Conservation (phyloP, 2,329 filamentous ascomycete genomes). For the Tolypocladium tundrense region DNA sequence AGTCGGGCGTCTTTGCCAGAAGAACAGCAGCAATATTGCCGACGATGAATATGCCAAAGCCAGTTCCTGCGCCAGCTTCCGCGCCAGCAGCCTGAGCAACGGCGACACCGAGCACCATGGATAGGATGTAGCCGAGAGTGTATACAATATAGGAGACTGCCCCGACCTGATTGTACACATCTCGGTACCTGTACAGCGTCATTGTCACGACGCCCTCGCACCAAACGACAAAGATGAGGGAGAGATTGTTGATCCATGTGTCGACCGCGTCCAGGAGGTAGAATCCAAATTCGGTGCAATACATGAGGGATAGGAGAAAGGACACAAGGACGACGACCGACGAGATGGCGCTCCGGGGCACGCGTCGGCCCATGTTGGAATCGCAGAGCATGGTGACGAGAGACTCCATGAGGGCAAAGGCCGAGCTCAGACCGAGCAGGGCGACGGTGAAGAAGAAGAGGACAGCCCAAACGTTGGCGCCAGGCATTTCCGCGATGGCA, state of each 20-base stretch:
- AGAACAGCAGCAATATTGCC: constrained; percentile 23
- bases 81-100: constrained; percentile 33
- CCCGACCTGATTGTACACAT: constrained; percentile 32
- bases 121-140: constrained; percentile 36
- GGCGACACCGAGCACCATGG: constrained; percentile 34
- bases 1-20: constrained; percentile 27
- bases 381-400: constrained; percentile 40
- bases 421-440: not conserved
- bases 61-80: constrained; percentile 32
- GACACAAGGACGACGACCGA: constrained; percentile 32
- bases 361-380: constrained; percentile 23
- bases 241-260: constrained; percentile 40
- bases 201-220: constrained; percentile 38
- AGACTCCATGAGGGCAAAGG: constrained; percentile 13
- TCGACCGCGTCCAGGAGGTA: constrained; percentile 41
- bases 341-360: constrained; percentile 29
- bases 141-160: constrained; percentile 27
- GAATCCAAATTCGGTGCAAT: constrained; percentile 34
- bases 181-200: constrained; percentile 36
- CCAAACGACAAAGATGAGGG: constrained; percentile 41
- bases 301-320: constrained; percentile 38
- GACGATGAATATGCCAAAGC: constrained; percentile 35
- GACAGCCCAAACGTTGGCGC: not conserved
- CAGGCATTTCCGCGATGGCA: not conserved
- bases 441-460: not conserved